Evolutionary conservation across 148 eudicot species (phyloP).

Genomic region (Silene conica): DNA sequence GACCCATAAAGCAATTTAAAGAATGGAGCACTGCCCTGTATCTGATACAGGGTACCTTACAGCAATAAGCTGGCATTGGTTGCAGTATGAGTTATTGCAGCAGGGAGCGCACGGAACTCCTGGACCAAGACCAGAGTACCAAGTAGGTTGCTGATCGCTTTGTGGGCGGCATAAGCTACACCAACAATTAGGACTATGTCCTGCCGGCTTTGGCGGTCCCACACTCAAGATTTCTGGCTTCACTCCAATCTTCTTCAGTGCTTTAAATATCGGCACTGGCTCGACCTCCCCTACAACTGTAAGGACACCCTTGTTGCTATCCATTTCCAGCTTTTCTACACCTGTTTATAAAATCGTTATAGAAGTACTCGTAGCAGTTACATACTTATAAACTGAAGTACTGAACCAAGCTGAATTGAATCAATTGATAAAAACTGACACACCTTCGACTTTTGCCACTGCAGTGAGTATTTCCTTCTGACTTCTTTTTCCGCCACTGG

Average conservation of each 20-base stretch:
- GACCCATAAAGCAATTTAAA: neutral
- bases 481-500: slow-evolving; percentile 13
- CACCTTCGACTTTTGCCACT: slow-evolving; percentile 28
- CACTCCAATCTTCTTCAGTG: slow-evolving; percentile 35
- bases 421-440: neutral
- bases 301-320: slow-evolving; percentile 23
- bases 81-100: slow-evolving; percentile 23
- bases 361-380: too few species aligned
- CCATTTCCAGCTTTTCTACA: slow-evolving; percentile 28
- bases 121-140: neutral
- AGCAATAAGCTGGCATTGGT: slow-evolving; percentile 21
- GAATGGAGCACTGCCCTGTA: slow-evolving; percentile 9
- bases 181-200: slow-evolving; percentile 17
- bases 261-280: slow-evolving; percentile 34
- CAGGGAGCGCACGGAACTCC: neutral
- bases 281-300: slow-evolving; percentile 37
- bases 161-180: slow-evolving; percentile 20
- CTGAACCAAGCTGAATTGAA: neutral
- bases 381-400: neutral
- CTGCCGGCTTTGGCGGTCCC: slow-evolving; percentile 26
- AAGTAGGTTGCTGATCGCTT: slow-evolving; percentile 11
- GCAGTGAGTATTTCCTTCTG: slow-evolving; percentile 23
- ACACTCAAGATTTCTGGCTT: slow-evolving; percentile 30
- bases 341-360: slow-evolving; percentile 10
- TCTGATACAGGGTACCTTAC: slow-evolving; percentile 13